These are phyloP conservation scores for Tetradesmus lagerheimii DNA, from an alignment of 139 green algal species.

Conservation along the genomic window DNA sequence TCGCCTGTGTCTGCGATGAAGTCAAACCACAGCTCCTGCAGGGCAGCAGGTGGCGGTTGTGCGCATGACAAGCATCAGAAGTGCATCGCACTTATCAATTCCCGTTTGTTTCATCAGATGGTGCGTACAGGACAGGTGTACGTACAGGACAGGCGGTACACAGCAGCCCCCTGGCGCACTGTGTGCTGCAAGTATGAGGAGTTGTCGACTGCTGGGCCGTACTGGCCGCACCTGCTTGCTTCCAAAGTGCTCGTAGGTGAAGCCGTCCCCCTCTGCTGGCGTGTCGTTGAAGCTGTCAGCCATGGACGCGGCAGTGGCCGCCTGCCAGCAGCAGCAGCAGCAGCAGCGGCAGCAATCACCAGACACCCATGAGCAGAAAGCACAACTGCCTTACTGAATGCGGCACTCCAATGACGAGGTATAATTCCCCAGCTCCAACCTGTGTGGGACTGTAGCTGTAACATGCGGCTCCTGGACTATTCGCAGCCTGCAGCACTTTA, in stretches of 20 bases:
- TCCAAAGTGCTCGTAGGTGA: slow-evolving; percentile 87
- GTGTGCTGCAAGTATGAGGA: no score
- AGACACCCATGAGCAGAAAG: neutral
- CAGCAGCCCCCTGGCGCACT: no score
- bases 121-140: no score
- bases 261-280: slow-evolving; percentile 84
- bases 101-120: no score
- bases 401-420: no score
- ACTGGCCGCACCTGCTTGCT: slow-evolving; percentile 44
- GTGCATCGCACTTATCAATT: neutral
- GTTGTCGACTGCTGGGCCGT: no score
- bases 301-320: slow-evolving; percentile 66
- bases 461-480: no score
- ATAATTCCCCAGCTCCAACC: no score
- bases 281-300: slow-evolving; percentile 58
- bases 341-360: neutral
- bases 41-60: no score
- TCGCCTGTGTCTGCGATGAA: slow-evolving; percentile 87
- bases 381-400: neutral
- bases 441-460: no score
- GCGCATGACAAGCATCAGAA: neutral
- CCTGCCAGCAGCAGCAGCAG: slow-evolving; percentile 48
- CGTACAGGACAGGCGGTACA: no score
- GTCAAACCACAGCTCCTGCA: slow-evolving; percentile 87
- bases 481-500: no score